phyloP scores from a whole-genome alignment of 257 asterid species.

The Gynochthodes officinalis region DNA sequence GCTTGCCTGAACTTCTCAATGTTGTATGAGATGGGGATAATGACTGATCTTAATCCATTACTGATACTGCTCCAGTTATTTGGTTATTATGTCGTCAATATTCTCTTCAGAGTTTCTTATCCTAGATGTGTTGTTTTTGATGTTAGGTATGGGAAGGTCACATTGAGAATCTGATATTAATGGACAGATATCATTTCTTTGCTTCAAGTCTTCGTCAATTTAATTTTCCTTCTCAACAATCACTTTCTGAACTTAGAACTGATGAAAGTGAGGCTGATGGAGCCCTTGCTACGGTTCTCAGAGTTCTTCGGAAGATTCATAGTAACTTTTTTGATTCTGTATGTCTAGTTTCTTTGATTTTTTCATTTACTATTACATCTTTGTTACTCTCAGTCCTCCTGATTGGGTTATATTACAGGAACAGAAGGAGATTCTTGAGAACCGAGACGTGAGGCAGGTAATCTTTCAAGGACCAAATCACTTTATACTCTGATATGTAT shows the following conservation, averaged over 20 bases:
- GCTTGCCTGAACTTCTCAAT: too few species aligned
- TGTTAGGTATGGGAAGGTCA: conserved; percentile 80
- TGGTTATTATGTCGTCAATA: too few species aligned
- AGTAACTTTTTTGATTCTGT: conserved; percentile 55
- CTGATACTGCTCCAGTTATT: too few species aligned
- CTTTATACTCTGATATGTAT: neutral
- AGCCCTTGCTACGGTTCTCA: conserved; percentile 66
- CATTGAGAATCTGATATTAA: conserved; percentile 69
- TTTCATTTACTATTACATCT: neutral
- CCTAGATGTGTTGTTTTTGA: neutral
- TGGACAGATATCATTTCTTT: conserved; percentile 86
- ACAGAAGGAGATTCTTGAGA: conserved; percentile 35
- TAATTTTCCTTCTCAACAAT: conserved; percentile 46
- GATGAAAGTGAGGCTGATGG: conserved; percentile 91
- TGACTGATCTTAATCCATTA: too few species aligned
- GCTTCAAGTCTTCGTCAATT: conserved; percentile 83
- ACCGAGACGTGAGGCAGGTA: conserved; percentile 81
- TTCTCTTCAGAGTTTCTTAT: too few species aligned
- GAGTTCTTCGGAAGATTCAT: conserved; percentile 55
- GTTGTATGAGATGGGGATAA: too few species aligned
- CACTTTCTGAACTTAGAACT: conserved; percentile 54
- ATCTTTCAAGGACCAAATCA: neutral
- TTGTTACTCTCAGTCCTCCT: conserved; percentile 6
- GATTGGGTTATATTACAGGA: conserved; percentile 37
- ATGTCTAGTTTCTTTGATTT: conserved; percentile 8